Percentiles rank a stretch among this genome's conserved stretches.
These are phyloP conservation scores for Exophiala bonariae DNA, from an alignment of 2,329 filamentous ascomycete species.

Conservation along the genomic window DNA sequence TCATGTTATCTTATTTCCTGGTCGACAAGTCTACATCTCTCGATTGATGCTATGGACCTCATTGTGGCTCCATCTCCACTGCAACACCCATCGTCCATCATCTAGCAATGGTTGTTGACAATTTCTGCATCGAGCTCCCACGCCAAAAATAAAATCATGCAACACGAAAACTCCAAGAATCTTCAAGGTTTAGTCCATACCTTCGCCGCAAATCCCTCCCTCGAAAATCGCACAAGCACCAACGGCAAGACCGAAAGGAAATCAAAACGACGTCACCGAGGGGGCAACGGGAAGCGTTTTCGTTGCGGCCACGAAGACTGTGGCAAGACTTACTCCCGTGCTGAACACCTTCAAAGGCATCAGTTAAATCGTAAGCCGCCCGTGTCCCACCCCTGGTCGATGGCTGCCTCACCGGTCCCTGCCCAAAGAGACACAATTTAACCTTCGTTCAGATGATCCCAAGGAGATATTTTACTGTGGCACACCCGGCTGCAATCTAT, in stretches of 20 bases:
- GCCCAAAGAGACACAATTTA: too few relatives aligned
- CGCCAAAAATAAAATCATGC: not conserved
- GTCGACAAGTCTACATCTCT: too few relatives aligned
- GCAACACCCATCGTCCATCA: too few relatives aligned
- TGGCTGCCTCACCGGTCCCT: too few relatives aligned
- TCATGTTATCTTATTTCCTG: too few relatives aligned
- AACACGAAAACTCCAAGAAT: not conserved
- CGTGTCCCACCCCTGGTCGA: slow-evolving; percentile 2
- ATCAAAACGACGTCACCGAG: slow-evolving; percentile 44
- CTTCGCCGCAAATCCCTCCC: slow-evolving; percentile 1
- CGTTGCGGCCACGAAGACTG: slow-evolving; percentile 84
- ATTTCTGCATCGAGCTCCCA: too few relatives aligned
- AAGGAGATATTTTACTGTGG: slow-evolving; percentile 6
- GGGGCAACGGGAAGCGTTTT: slow-evolving; percentile 54
- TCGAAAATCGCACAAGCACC: not conserved
- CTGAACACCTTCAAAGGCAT: slow-evolving; percentile 94
- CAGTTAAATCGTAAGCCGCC: slow-evolving; percentile 79
- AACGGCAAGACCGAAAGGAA: slow-evolving; percentile 8
- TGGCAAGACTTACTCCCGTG: slow-evolving; percentile 93
- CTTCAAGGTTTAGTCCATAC: slow-evolving; percentile 4
- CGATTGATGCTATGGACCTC: too few relatives aligned
- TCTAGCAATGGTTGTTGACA: too few relatives aligned
- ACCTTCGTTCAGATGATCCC: slow-evolving; percentile 4
- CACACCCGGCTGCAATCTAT: not conserved
- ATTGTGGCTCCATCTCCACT: too few relatives aligned